phyloP scores from a whole-genome alignment of 495 filamentous ascomycete species.

The Annulohypoxylon nitens region DNA sequence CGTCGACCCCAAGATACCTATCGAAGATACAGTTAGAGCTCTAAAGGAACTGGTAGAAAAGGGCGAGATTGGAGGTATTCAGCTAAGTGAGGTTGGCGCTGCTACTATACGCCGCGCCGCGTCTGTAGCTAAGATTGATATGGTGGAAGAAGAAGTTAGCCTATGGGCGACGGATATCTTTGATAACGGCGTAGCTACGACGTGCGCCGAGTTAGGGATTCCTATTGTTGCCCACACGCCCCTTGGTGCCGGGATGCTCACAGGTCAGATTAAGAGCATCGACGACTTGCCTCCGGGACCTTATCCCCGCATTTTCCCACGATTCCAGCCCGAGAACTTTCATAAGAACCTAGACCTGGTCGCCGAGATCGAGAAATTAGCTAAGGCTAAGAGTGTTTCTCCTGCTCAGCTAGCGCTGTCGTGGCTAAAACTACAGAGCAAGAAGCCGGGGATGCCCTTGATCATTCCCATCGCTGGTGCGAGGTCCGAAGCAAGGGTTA shows the following conservation, averaged over 20 bases:
- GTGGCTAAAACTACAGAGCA: conserved; percentile 64
- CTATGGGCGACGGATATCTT: no score
- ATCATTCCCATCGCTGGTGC: conserved; percentile 83
- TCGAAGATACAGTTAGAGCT: neutral
- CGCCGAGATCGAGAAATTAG: conserved; percentile 71
- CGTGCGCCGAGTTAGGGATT: conserved; percentile 76
- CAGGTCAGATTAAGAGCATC: conserved; percentile 62
- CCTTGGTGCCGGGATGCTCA: conserved; percentile 38
- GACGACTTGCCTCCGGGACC: conserved; percentile 73
- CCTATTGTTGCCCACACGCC: conserved; percentile 69
- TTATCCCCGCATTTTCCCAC: conserved; percentile 63
- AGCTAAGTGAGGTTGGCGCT: no score
- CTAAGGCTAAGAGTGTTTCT: conserved; percentile 72
- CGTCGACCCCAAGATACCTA: conserved; percentile 21
- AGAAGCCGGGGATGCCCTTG: conserved; percentile 4
- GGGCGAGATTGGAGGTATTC: neutral
- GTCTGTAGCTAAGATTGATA: no score
- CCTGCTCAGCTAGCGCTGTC: conserved; percentile 76
- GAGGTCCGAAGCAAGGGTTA: neutral
- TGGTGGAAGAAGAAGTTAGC: no score
- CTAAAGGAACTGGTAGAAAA: neutral
- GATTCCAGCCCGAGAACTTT: conserved; percentile 74
- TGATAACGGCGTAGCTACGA: conserved; percentile 14
- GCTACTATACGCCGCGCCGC: no score
- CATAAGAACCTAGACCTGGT: conserved; percentile 76